Conservation (phyloP, 768 basidiomycete genomes). For the Chalciporus piperatus region DNA sequence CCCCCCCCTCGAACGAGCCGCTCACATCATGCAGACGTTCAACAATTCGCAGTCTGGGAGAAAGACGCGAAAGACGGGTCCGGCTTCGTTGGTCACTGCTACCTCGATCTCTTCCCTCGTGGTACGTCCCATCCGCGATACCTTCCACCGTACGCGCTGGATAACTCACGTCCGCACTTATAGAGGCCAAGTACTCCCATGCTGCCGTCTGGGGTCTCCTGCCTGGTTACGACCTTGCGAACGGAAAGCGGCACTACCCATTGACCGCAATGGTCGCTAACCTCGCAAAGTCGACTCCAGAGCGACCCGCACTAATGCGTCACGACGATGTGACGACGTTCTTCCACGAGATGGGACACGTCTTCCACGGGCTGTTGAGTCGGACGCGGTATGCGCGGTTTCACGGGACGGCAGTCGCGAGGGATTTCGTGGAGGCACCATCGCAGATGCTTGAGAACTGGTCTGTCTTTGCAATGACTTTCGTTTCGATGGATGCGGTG, state of each 20-base stretch:
- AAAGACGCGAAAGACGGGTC: slow-evolving; percentile 66
- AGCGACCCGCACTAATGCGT: slow-evolving; percentile 81
- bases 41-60: slow-evolving; percentile 84
- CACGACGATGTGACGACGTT: slow-evolving; percentile 88
- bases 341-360: slow-evolving; percentile 88
- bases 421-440: slow-evolving; percentile 88
- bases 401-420: slow-evolving; percentile 78
- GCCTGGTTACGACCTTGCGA: slow-evolving; percentile 55
- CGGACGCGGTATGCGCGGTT: slow-evolving; percentile 70
- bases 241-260: slow-evolving; percentile 68
- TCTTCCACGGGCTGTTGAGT: slow-evolving; percentile 68
- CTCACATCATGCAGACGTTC: slow-evolving; percentile 53
- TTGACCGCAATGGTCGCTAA: slow-evolving; percentile 87
- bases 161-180: slow-evolving; percentile 1
- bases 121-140: slow-evolving; percentile 37
- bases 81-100: slow-evolving; percentile 81
- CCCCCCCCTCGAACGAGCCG: not conserved
- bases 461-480: slow-evolving; percentile 33
- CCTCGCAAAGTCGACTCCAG: slow-evolving; percentile 79
- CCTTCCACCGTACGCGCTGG: too few species aligned
- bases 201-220: slow-evolving; percentile 83
- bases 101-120: slow-evolving; percentile 85
- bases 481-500: not conserved
- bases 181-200: slow-evolving; percentile 79
- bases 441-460: slow-evolving; percentile 94